These are phyloP conservation scores for Aureobasidium uvarum DNA, from an alignment of 2,329 filamentous ascomycete genomes.

Conservation along the genomic window DNA sequence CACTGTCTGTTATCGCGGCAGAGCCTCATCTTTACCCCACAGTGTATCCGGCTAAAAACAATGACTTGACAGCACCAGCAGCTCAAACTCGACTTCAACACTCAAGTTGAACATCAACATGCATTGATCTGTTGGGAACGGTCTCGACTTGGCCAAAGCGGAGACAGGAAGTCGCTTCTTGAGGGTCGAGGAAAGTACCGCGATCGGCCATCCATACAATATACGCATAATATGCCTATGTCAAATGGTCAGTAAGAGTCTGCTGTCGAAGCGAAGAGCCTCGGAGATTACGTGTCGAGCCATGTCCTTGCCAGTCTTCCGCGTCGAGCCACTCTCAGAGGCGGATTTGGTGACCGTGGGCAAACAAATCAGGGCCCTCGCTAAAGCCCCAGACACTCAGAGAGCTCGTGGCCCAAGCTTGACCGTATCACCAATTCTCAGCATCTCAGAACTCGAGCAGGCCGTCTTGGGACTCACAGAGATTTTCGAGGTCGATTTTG, in stretches of 20 bases:
- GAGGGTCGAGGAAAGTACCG: background rate
- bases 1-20: background rate
- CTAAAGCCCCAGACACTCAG: conserved; percentile 4
- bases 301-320: background rate
- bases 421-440: background rate
- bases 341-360: conserved; percentile 10
- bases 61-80: background rate
- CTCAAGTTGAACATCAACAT: background rate
- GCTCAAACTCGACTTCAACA: background rate
- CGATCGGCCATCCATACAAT: background rate
- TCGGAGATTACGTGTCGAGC: background rate
- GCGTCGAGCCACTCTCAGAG: background rate
- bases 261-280: background rate
- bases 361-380: conserved; percentile 13
- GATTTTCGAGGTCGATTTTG: background rate
- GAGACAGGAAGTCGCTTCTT: background rate
- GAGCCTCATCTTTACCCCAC: conserved; percentile 8
- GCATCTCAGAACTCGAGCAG: conserved; percentile 1
- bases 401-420: conserved; percentile 10
- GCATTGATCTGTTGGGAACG: background rate
- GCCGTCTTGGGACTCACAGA: background rate
- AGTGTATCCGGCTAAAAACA: too few species aligned
- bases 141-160: background rate
- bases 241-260: background rate
- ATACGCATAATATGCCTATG: background rate